Evolutionary conservation across 768 basidiomycete species (phyloP), one percentile per base, ranked within the genome.

Genomic region (Royoungia palumana): DNA sequence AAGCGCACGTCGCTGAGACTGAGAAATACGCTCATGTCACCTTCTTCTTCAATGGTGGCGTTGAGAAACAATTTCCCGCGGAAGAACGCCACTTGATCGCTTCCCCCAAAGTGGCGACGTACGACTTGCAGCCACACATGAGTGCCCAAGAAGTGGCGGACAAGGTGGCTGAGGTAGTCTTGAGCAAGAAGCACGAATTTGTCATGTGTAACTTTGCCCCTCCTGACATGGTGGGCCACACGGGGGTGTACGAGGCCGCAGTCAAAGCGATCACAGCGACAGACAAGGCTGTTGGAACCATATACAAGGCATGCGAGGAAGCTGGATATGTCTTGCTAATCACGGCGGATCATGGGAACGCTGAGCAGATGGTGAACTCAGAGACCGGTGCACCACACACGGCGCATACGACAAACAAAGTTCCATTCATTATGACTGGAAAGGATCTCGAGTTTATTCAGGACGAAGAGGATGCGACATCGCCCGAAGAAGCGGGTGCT

Each of bases 201-300:
- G 80, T 96, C 50, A 96, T 96, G 93, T 95, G 92, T 75, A 96
- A 95, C 72, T 96, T 95, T 68, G 94, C 94, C 4, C 94, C 94
- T 30, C 94, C 94, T 5, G 94, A 97, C 63, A 95, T 96, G 94
- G 94, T 95, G 45, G 93, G 94, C 30, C 94, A 95, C 70, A 96
- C 94, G 0, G 94, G 94, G 50, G 72, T 86, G 22, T 95, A 81
- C 69, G 91, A 95, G 2, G 94, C 94, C 0, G 94, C 94, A 2
- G 89, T 95, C 30, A 72, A 85, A 54, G 94, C 94, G 6, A 88
- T 96, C 65, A 73, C 79, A 2, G 80, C 83, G n/a, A 96, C 94
- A 2, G 94, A 97, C 69, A 78, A 78, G 53, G 94, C 93, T 8
- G 93, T 96, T 37, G 88, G 85, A 51, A 89, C 86, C 5, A 80